Conservation (phyloP, 345 rosid species). For the Arabidopsis suecica region DNA sequence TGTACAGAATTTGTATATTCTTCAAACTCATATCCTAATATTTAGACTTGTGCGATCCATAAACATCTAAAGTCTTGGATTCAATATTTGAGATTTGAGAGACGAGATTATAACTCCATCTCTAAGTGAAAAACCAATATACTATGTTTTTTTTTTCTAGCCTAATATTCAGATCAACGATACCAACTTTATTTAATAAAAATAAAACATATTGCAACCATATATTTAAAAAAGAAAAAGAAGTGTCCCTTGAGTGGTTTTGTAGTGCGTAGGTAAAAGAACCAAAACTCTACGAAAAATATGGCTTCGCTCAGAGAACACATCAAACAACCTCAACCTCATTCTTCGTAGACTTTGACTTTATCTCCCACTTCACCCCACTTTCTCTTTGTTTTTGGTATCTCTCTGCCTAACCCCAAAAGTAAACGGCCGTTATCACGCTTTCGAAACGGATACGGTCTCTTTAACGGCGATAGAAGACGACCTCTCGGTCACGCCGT, state of each 20-base stretch:
- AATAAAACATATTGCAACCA: constrained; percentile 10
- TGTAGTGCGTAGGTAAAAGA: constrained; percentile 10
- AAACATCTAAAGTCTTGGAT: neutral
- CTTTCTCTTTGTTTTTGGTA: constrained; percentile 34
- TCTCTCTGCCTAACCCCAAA: constrained; percentile 40
- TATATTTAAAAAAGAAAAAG: neutral
- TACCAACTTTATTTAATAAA: constrained; percentile 18
- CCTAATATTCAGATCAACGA: neutral
- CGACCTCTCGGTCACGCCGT: constrained; percentile 39
- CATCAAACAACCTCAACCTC: constrained; percentile 33
- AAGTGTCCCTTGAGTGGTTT: constrained; percentile 14
- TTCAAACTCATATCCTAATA: too few species aligned
- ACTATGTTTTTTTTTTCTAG: neutral
- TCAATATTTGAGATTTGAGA: neutral
- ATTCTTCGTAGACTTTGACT: constrained; percentile 49
- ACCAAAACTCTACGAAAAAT: constrained; percentile 49
- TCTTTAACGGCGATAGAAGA: constrained; percentile 56
- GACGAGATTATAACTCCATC: too few species aligned
- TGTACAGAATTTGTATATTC: too few species aligned
- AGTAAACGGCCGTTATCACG: constrained; percentile 38
- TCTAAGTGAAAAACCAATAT: neutral
- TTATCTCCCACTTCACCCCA: constrained; percentile 31
- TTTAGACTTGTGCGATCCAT: too few species aligned
- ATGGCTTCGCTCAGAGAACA: constrained; percentile 47
- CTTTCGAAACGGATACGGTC: constrained; percentile 22